Percentiles rank a stretch among this genome's conserved stretches.
Conservation (phyloP, 2,329 filamentous ascomycete species). For the Mollisiaceae sp. region DNA sequence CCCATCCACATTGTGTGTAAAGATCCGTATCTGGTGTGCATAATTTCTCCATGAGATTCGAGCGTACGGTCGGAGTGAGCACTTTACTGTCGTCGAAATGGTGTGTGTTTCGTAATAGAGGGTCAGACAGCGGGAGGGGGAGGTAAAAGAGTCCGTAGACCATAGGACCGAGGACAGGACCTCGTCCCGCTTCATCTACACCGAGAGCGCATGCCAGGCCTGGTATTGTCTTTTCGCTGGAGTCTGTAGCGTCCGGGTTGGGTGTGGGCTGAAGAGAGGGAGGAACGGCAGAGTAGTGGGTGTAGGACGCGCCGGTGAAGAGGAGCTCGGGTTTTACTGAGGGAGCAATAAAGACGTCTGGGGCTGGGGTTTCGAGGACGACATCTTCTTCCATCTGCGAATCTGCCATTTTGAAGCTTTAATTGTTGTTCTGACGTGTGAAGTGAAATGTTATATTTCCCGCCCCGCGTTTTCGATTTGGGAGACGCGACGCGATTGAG, state of each 20-base stretch:
- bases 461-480: neutral
- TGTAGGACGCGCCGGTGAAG: constrained; percentile 70
- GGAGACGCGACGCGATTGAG: constrained; percentile 6
- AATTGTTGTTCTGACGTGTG: neutral
- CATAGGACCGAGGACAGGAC: constrained; percentile 87
- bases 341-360: constrained; percentile 65
- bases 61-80: constrained; percentile 79
- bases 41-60: constrained; percentile 69
- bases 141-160: constrained; percentile 76
- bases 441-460: neutral
- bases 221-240: constrained; percentile 38
- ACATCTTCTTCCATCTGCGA: constrained; percentile 41
- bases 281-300: constrained; percentile 74
- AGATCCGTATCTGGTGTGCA: constrained; percentile 69
- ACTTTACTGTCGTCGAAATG: constrained; percentile 97
- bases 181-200: constrained; percentile 92
- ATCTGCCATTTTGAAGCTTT: constrained; percentile 43
- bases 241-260: constrained; percentile 15
- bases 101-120: constrained; percentile 77
- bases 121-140: constrained; percentile 71
- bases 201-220: constrained; percentile 76
- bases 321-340: constrained; percentile 65
- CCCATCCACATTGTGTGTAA: constrained; percentile 77
- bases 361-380: constrained; percentile 43
- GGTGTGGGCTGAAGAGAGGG: constrained; percentile 53